Base-by-base conservation (phyloP, 1,284 basidiomycete genomes). In the Wallemia ichthyophaga region DNA sequence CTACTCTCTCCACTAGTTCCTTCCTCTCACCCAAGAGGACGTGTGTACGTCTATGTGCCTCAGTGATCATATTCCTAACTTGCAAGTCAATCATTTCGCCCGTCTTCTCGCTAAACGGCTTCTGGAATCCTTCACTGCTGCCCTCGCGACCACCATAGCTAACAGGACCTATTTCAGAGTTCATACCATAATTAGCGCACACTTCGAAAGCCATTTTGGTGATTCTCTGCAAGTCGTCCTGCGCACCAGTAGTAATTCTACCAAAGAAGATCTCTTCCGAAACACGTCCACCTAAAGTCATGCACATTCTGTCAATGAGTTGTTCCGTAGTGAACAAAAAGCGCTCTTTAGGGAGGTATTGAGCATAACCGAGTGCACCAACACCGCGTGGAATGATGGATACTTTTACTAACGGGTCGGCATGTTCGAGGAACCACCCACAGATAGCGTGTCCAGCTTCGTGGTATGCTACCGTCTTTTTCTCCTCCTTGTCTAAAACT, bases 251-350 rank as follows among this genome's bases (percentile, higher is more conserved):
- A 0, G 94, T 99, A 70, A 98, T 92, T n/a, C 71, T 65, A 31
- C 85, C 87, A 67, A 98, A 99, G 75, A 98, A 95, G 62, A 98
- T 91, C 71, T 98, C 94, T 71, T 98, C 92, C 0, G 89, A 84
- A 1, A 96, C 92, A 62, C 94, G 85, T 1, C 92, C 92, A 61
- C 94, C 92, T n/a, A 99, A 78, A 0, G 92, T 98, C 87, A 98
- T 96, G 72, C 87, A 92, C 74, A 99, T 96, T 61, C 88, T 79
- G 70, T 98, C 92, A 28, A 79, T 69, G 74, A 99, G 83, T 71
- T 96, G 91, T 61, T 92, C 86, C 0, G 87, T 92, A 15, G 88
- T 87, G 64, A 92, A 81, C 24, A 99, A 78, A 73, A 94, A 98
- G 58, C 88, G 83, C 68, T 99, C 94, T 59, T 88, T 84, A 59